Evolutionary conservation across 169 alveolate genomes (phyloP).

Genomic region (Plasmodium fragile): DNA sequence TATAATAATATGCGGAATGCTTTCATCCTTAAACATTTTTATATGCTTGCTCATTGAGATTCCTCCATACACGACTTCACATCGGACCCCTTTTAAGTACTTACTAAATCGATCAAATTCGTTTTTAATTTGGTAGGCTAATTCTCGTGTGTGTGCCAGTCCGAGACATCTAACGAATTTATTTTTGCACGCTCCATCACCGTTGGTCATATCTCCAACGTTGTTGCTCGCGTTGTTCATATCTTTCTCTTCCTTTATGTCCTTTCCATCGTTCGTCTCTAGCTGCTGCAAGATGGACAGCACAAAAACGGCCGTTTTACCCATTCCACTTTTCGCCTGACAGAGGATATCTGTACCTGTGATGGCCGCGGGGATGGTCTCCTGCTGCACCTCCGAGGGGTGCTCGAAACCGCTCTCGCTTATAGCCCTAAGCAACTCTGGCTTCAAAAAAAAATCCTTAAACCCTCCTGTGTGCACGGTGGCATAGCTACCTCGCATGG

Average conservation of each 20-base stretch:
- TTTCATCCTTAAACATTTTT: conserved; percentile 94
- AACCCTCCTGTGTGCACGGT: conserved; percentile 94
- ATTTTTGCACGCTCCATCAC: conserved; percentile 69
- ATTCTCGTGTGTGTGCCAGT: conserved; percentile 99
- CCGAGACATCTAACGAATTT: conserved; percentile 92
- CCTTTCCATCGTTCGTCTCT: conserved; percentile 91
- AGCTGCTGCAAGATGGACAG: conserved; percentile 96
- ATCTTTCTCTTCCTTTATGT: conserved; percentile 78
- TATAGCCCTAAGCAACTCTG: conserved; percentile 97
- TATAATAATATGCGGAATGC: conserved; percentile 96
- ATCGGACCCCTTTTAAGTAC: conserved; percentile 94
- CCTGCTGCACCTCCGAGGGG: conserved; percentile 99
- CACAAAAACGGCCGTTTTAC: conserved; percentile 99
- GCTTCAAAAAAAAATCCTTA: conserved; percentile 97
- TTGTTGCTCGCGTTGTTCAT: conserved; percentile 80
- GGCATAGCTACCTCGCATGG: conserved; percentile 91
- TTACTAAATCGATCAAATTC: conserved; percentile 98
- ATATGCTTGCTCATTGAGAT: conserved; percentile 95
- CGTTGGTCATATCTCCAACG: conserved; percentile 68
- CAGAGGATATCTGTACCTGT: conserved; percentile 98
- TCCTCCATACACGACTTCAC: conserved; percentile 99
- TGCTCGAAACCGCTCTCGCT: conserved; percentile 99
- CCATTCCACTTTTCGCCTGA: conserved; percentile 99
- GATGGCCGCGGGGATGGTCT: conserved; percentile 98
- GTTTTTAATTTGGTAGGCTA: conserved; percentile 99